These are phyloP conservation scores for Sporothrix luriei DNA, from an alignment of 2,329 filamentous ascomycete species.

Conservation along the genomic window DNA sequence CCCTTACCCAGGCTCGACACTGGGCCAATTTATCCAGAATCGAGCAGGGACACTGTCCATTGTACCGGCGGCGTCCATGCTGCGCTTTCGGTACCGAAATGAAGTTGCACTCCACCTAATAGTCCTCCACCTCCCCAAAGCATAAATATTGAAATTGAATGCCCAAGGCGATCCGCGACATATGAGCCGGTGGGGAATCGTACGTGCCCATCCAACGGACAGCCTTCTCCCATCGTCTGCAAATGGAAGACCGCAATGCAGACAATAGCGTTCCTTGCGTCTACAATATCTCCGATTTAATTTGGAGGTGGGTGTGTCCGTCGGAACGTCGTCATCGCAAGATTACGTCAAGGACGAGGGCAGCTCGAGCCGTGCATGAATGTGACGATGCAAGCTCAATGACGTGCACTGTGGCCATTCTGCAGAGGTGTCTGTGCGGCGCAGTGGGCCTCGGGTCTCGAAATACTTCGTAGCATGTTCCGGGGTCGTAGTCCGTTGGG, in stretches of 20 bases:
- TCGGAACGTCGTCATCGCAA: background rate
- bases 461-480: background rate
- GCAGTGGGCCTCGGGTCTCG: background rate
- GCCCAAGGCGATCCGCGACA: background rate
- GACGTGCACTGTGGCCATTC: background rate
- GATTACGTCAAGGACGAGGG: background rate
- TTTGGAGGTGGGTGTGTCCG: background rate
- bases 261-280: too few relatives aligned
- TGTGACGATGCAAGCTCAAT: background rate
- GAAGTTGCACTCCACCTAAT: background rate
- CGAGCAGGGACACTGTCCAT: background rate
- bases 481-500: slow-evolving; percentile 7
- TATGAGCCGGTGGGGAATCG: background rate
- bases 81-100: background rate
- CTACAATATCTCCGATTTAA: background rate
- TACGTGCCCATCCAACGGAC: slow-evolving; percentile 9
- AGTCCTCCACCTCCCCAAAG: background rate
- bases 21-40: background rate
- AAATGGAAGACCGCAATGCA: background rate
- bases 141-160: slow-evolving; percentile 22
- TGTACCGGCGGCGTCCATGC: background rate
- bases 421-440: background rate
- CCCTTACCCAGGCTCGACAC: background rate
- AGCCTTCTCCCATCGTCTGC: background rate
- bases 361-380: background rate